Conservation (phyloP, 345 rosid species). For the Cardamine occulta region DNA sequence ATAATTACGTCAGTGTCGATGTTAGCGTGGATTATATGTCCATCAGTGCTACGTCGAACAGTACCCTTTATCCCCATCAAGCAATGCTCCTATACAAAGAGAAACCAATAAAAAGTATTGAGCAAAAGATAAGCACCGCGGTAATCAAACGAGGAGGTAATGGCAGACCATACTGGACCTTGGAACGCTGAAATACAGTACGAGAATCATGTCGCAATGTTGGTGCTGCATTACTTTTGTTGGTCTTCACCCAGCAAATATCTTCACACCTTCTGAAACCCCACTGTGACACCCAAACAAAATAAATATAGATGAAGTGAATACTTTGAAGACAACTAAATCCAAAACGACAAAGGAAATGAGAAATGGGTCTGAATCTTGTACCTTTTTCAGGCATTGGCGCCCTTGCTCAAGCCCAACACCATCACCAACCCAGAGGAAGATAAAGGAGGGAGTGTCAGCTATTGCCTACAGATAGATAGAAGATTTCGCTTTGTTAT, state of each 20-base stretch:
- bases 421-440: conserved; percentile 99
- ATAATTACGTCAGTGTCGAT: conserved; percentile 98
- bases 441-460: conserved; percentile 96
- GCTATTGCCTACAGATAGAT: conserved; percentile 76
- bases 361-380: neutral
- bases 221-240: conserved; percentile 90
- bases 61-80: conserved; percentile 99
- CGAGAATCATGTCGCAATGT: conserved; percentile 94
- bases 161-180: conserved; percentile 56
- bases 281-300: conserved; percentile 62
- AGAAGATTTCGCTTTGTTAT: neutral
- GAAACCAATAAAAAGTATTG: conserved; percentile 19
- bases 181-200: conserved; percentile 96
- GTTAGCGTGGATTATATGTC: conserved; percentile 98
- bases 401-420: conserved; percentile 99
- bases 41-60: conserved; percentile 97
- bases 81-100: conserved; percentile 83
- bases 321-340: neutral
- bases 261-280: conserved; percentile 99
- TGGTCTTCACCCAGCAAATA: conserved; percentile 99
- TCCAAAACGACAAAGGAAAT: conserved; percentile 1
- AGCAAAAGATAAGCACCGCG: conserved; percentile 17
- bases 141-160: neutral
- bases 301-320: neutral
- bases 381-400: conserved; percentile 94